Conservation (phyloP, 2,329 filamentous ascomycete species). For the Neurospora sp. region DNA sequence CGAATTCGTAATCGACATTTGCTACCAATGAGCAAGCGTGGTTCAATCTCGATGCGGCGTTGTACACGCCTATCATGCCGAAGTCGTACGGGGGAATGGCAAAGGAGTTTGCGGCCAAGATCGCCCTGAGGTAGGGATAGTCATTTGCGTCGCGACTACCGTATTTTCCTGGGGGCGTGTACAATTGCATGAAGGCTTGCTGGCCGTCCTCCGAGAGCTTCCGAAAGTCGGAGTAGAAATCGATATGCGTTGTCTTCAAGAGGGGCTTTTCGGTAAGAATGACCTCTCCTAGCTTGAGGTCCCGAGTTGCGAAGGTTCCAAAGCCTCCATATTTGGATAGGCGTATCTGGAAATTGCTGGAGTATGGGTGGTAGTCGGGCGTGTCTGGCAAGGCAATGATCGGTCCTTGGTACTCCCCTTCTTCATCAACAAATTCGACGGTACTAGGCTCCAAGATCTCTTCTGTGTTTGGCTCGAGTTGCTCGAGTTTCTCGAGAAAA, state of each 20-base stretch:
- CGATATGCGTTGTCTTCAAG: constrained; percentile 22
- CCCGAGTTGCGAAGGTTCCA: constrained; percentile 35
- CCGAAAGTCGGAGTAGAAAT: constrained; percentile 21
- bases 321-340: constrained; percentile 33
- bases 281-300: constrained; percentile 27
- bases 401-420: too few species aligned
- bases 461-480: too few species aligned
- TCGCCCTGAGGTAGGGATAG: constrained; percentile 21
- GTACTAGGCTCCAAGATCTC: too few species aligned
- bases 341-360: constrained; percentile 27
- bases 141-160: not conserved
- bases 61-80: not conserved
- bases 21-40: constrained; percentile 39
- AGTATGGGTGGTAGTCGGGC: too few species aligned
- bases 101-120: constrained; percentile 39
- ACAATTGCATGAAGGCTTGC: too few species aligned
- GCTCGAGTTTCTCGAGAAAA: too few species aligned
- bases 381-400: too few species aligned
- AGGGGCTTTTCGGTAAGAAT: constrained; percentile 38
- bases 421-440: too few species aligned
- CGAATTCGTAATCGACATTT: constrained; percentile 36
- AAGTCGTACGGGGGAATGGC: constrained; percentile 10
- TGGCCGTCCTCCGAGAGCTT: too few species aligned
- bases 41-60: constrained; percentile 45
- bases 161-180: too few species aligned